phyloP scores from a whole-genome alignment of 768 basidiomycete genomes.

The Suillus clintonianus region DNA sequence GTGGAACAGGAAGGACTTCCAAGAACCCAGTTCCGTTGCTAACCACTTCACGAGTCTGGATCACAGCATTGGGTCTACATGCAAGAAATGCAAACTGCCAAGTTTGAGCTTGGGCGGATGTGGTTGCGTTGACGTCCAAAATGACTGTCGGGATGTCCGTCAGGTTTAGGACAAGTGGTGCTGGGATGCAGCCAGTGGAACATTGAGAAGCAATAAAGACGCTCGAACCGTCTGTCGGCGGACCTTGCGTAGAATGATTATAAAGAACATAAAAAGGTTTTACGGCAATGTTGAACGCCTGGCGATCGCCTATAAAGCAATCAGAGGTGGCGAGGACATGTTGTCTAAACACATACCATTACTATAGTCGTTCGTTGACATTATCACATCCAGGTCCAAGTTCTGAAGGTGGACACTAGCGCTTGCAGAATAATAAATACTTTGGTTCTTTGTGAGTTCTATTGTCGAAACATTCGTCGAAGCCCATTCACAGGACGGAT shows the following conservation, averaged over 20 bases:
- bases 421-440: not conserved
- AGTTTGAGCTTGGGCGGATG: slow-evolving; percentile 1
- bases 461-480: slow-evolving; percentile 25
- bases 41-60: slow-evolving; percentile 30
- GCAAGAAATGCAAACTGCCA: slow-evolving; percentile 24
- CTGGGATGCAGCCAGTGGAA: slow-evolving; percentile 15
- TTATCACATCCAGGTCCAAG: slow-evolving; percentile 19
- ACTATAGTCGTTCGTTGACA: not conserved
- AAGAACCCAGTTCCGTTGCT: slow-evolving; percentile 19
- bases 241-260: slow-evolving; percentile 24
- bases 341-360: slow-evolving; percentile 11
- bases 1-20: slow-evolving; percentile 17
- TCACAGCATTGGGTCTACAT: slow-evolving; percentile 21
- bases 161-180: slow-evolving; percentile 16
- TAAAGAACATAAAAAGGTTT: slow-evolving; percentile 10
- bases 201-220: slow-evolving; percentile 24
- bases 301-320: not conserved
- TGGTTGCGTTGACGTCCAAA: slow-evolving; percentile 10
- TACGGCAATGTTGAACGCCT: not conserved
- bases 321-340: not conserved
- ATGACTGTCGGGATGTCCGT: slow-evolving; percentile 12
- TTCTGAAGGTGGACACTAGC: slow-evolving; percentile 16
- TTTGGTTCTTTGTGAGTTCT: slow-evolving; percentile 12
- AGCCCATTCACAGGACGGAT: slow-evolving; percentile 29
- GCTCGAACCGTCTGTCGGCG: slow-evolving; percentile 21